Percentiles rank a stretch among this genome's conserved stretches.
These are phyloP conservation scores for Candida awuae DNA, from an alignment of 805 yeast species.

Conservation along the genomic window DNA sequence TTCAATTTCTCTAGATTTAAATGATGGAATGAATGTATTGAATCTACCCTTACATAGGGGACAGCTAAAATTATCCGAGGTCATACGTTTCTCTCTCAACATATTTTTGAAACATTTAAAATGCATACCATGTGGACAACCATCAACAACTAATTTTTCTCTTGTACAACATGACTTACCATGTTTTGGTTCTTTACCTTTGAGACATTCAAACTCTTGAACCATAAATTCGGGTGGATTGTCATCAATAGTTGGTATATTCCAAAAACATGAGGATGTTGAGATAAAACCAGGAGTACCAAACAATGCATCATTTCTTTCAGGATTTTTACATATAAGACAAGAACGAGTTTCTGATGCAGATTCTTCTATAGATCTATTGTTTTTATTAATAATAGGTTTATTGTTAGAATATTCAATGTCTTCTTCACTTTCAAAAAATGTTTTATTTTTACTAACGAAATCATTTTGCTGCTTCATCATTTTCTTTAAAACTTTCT, in stretches of 20 bases:
- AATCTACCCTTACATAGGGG: slow-evolving; percentile 43
- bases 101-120: slow-evolving; percentile 33
- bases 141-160: slow-evolving; percentile 30
- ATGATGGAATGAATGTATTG: slow-evolving; percentile 40
- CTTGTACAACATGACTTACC: slow-evolving; percentile 13
- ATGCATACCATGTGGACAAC: slow-evolving; percentile 51
- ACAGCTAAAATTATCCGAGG: slow-evolving; percentile 30
- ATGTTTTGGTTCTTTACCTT: slow-evolving; percentile 4
- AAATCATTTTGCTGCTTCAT: slow-evolving; percentile 44
- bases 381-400: slow-evolving; percentile 6
- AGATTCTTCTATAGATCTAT: slow-evolving; percentile 5
- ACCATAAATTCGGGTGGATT: slow-evolving; percentile 23
- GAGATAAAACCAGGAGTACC: slow-evolving; percentile 51
- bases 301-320: slow-evolving; percentile 37
- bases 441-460: slow-evolving; percentile 31
- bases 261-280: slow-evolving; percentile 43
- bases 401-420: slow-evolving; percentile 3
- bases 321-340: slow-evolving; percentile 52
- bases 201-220: slow-evolving; percentile 11
- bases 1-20: slow-evolving; percentile 23
- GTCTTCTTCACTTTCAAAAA: slow-evolving; percentile 13
- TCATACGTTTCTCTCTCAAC: slow-evolving; percentile 19
- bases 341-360: slow-evolving; percentile 31
- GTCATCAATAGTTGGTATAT: slow-evolving; percentile 31
- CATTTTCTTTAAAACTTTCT: slow-evolving; percentile 53